phyloP scores from a whole-genome alignment of 306 rosid species.

The Cicer yamashitae region DNA sequence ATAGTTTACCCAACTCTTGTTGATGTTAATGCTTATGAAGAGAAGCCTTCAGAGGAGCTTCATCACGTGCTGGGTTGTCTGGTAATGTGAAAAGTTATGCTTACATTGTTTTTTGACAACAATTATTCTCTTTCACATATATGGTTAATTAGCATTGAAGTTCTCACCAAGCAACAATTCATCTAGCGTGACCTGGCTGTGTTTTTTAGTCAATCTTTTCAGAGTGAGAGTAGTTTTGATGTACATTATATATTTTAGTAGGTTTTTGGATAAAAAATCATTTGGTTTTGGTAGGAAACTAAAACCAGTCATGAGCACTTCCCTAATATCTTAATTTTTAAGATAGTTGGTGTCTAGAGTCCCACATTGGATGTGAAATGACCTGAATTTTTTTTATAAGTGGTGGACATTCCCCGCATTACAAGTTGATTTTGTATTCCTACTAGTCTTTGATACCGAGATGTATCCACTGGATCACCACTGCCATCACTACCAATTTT shows the following conservation, averaged over 20 bases:
- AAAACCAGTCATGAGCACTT: background rate
- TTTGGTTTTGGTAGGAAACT: slow-evolving; percentile 14
- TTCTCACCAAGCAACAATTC: slow-evolving; percentile 7
- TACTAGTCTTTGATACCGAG: too few relatives aligned
- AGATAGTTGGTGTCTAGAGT: slow-evolving; percentile 4
- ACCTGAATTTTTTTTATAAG: background rate
- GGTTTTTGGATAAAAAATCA: slow-evolving; percentile 12
- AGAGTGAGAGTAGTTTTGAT: slow-evolving; percentile 35
- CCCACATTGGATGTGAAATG: slow-evolving; percentile 3
- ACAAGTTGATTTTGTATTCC: background rate
- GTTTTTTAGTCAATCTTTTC: slow-evolving; percentile 22
- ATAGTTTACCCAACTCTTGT: slow-evolving; percentile 91
- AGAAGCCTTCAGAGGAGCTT: slow-evolving; percentile 92
- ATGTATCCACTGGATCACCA: too few relatives aligned
- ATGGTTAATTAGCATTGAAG: slow-evolving; percentile 32
- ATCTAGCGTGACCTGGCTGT: background rate
- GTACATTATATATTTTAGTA: background rate
- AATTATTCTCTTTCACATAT: slow-evolving; percentile 30
- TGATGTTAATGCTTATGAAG: slow-evolving; percentile 85
- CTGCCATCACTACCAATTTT: too few relatives aligned
- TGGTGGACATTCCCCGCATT: background rate
- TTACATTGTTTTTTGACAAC: slow-evolving; percentile 21
- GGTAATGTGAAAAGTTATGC: slow-evolving; percentile 65
- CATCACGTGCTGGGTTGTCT: slow-evolving; percentile 81
- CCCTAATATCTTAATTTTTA: slow-evolving; percentile 13